Evolutionary conservation across 768 basidiomycete genomes (phyloP).

Genomic region (Rubroboletus pulcherrimus): DNA sequence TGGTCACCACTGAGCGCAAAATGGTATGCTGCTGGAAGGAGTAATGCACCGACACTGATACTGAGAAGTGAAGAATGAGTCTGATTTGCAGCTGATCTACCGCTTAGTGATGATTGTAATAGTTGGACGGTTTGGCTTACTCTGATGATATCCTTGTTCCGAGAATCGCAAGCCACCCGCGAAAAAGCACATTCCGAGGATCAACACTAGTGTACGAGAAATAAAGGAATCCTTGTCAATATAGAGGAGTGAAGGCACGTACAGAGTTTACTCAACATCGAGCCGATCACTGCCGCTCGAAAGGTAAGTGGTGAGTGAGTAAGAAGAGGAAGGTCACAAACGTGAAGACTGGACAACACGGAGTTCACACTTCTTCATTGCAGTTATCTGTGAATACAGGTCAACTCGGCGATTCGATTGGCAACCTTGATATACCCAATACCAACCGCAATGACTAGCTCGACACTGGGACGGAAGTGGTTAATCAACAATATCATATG

Average conservation of each 20-base stretch:
- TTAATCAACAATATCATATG: not conserved
- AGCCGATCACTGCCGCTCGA: slow-evolving; percentile 61
- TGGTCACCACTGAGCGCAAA: slow-evolving; percentile 38
- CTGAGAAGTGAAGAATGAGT: slow-evolving; percentile 73
- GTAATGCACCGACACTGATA: slow-evolving; percentile 74
- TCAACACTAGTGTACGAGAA: slow-evolving; percentile 48
- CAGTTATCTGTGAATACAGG: slow-evolving; percentile 49
- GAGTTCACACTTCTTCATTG: slow-evolving; percentile 77
- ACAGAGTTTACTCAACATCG: slow-evolving; percentile 78
- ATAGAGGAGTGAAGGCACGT: slow-evolving; percentile 20
- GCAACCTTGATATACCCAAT: not conserved
- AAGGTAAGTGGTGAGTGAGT: slow-evolving; percentile 5
- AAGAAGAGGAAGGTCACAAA: slow-evolving; percentile 32
- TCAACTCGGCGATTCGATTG: not conserved
- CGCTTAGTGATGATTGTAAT: slow-evolving; percentile 1
- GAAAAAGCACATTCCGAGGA: slow-evolving; percentile 90
- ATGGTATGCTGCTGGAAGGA: slow-evolving; percentile 80
- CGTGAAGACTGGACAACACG: slow-evolving; percentile 77
- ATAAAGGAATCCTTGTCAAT: slow-evolving; percentile 4
- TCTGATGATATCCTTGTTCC: slow-evolving; percentile 73
- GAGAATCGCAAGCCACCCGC: slow-evolving; percentile 76
- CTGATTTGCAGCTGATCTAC: slow-evolving; percentile 50
- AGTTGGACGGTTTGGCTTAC: slow-evolving; percentile 38
- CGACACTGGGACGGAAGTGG: slow-evolving; percentile 38
- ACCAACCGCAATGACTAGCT: slow-evolving; percentile 69